phyloP scores from a whole-genome alignment of 306 rosid species.

The Glycine tomentella region DNA sequence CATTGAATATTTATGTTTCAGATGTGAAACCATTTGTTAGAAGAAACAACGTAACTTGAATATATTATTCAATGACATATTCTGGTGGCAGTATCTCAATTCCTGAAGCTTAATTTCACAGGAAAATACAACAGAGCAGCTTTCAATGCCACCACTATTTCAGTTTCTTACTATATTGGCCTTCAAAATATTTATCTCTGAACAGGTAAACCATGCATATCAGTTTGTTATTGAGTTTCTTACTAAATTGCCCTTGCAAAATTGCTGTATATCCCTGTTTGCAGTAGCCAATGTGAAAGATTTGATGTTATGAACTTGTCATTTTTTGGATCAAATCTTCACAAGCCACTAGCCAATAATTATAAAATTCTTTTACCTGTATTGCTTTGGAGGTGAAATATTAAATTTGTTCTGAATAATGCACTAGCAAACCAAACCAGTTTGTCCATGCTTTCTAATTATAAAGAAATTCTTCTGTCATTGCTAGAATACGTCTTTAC shows the following conservation, averaged over 20 bases:
- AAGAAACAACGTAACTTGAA: constrained; percentile 16
- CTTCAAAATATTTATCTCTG: constrained; percentile 72
- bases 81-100: constrained; percentile 40
- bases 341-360: constrained; percentile 16
- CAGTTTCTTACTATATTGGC: constrained; percentile 79
- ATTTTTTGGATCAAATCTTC: constrained; percentile 21
- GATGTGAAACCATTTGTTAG: constrained; percentile 27
- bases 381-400: constrained; percentile 12
- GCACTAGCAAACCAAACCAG: background rate
- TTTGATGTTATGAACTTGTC: constrained; percentile 29
- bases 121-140: constrained; percentile 67
- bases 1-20: constrained; percentile 1
- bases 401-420: constrained; percentile 27
- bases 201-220: constrained; percentile 56
- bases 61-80: constrained; percentile 32
- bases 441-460: constrained; percentile 28
- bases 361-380: constrained; percentile 9
- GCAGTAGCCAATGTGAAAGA: constrained; percentile 37
- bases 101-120: constrained; percentile 54
- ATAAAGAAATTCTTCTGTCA: background rate
- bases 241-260: constrained; percentile 29
- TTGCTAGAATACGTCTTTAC: background rate
- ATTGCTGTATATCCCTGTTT: constrained; percentile 6
- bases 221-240: constrained; percentile 27
- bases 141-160: constrained; percentile 85